Evolutionary conservation across 441 rosid species (phyloP), one percentile per base, ranked within the genome.

Genomic region (Pelargonium myrrhifolium): DNA sequence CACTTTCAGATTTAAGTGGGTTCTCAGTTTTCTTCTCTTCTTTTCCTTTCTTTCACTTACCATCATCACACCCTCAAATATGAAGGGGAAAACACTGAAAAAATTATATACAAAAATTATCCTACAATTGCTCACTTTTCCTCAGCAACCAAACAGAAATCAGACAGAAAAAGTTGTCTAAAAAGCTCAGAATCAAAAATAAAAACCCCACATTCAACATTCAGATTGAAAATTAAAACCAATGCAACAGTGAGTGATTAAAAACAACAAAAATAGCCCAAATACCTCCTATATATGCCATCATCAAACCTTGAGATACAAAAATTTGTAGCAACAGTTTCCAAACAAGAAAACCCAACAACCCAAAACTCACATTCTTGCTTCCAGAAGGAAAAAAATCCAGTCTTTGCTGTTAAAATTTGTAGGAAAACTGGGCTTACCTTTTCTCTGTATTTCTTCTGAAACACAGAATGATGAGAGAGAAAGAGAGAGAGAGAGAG

Each of bases 121-220:
- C 56, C 49, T 49, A 49, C 56, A 49, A n/a, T 6, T 49, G 7
- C 9, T 49, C 20, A 49, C 56, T 14, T 21, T 49, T 49, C 39
- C 56, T 15, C 56, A 49, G 56, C 15, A 49, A 49, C 56, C 56
- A 49, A 49, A 49, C 56, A 49, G 56, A 49, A 49, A 17, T 4
- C 6, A 14, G 56, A 15, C 9, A 14, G 17, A 49, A n/a, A 49
- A 14, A 0, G n/a, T 49, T 49, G 18, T n/a, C 56, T 3, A n/a
- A 49, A 49, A 7, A 21, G 18, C 17, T 14, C 17, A 49, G n/a
- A n/a, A n/a, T n/a, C n/a, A n/a, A n/a, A 49, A 15, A 14, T n/a
- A 14, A 49, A 49, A 49, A n/a, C 56, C 56, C 56, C 56, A 49
- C 56, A 49, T 49, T 49, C 56, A 49, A 49, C 56, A 49, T 17